These are phyloP conservation scores for Cinnamomum chago DNA, from an alignment of 164 flowering plant species.

Conservation along the genomic window DNA sequence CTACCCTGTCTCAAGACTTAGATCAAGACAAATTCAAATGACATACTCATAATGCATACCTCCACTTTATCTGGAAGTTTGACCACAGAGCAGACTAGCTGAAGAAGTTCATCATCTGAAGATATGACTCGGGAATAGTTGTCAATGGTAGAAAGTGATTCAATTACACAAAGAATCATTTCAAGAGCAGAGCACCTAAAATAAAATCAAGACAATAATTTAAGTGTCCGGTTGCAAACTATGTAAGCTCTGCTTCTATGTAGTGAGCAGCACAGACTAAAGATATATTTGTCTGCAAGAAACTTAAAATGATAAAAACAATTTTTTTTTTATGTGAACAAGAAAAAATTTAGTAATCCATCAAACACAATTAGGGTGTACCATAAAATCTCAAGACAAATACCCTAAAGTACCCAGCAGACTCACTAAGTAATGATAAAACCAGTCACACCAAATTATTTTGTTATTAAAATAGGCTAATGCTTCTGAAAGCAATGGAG, in stretches of 20 bases:
- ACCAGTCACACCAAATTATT: too few relatives aligned
- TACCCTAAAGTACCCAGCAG: too few relatives aligned
- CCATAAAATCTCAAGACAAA: too few relatives aligned
- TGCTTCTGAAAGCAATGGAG: too few relatives aligned
- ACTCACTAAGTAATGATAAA: too few relatives aligned
- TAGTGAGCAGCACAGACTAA: background rate
- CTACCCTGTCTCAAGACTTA: background rate
- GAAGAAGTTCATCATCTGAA: slow-evolving; percentile 55
- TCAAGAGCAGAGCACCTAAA: slow-evolving; percentile 75
- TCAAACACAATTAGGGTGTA: too few relatives aligned
- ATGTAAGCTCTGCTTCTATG: background rate
- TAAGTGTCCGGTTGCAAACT: background rate
- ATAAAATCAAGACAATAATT: slow-evolving; percentile 7
- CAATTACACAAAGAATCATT: slow-evolving; percentile 64
- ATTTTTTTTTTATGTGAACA: too few relatives aligned
- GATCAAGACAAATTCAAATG: background rate
- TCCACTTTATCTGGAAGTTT: slow-evolving; percentile 77
- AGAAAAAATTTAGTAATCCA: too few relatives aligned
- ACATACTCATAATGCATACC: slow-evolving; percentile 34
- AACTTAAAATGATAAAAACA: background rate
- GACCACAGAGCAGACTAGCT: slow-evolving; percentile 44
- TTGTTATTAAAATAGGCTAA: too few relatives aligned
- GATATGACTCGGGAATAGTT: slow-evolving; percentile 54
- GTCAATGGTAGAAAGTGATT: slow-evolving; percentile 65
- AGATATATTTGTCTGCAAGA: background rate